Evolutionary conservation across 2,329 filamentous ascomycete species (phyloP), one percentile per base, ranked within the genome.

Genomic region (Periconia macrospinosa): DNA sequence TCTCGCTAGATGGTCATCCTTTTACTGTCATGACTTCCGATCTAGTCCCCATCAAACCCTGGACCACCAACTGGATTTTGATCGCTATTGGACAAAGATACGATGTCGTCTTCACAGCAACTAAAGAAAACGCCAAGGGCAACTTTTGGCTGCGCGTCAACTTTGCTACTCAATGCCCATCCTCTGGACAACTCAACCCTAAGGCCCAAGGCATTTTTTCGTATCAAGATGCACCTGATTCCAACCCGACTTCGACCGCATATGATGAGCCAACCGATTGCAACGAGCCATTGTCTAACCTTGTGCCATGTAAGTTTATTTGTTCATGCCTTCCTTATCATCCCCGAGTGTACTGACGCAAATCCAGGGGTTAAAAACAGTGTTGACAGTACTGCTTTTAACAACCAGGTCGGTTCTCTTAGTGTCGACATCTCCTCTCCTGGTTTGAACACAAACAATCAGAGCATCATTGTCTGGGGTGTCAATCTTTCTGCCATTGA

Each of bases 61-160:
- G 72, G 57, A 59, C 47, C 9, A 69, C 71, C 13, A 58, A 70
- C 27, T 72, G 66, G 67, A 35, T 77, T 2, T 55, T 76, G 30
- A 51, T 78, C 8, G 69, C 57, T n/a, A 69, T 76, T 33, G 76
- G 65, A 20, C 75, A 78, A 55, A 72, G 76, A n/a, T 77, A 77
- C 65, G 76, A 78, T 45, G 75, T 78, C 6, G 67, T 78, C 52
- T 69, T 78, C 62, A 72, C 60, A 7, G 73, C 46, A 8, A 48
- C 33, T 14, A 70, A 60, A 9, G 47, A 75, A 27, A 75, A 76
- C 53, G 73, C 76, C 53, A 58, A 62, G 1, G 73, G 66, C 23
- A 76, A 71, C 53, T 77, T 77, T 62, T 78, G 76, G 75, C 75
- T 78, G 62, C 63, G 76, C 7, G 75, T 72, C 9, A 65, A 75